These are phyloP conservation scores for Bipolaris victoriae DNA, from an alignment of 2,329 filamentous ascomycete genomes.

Conservation along the genomic window DNA sequence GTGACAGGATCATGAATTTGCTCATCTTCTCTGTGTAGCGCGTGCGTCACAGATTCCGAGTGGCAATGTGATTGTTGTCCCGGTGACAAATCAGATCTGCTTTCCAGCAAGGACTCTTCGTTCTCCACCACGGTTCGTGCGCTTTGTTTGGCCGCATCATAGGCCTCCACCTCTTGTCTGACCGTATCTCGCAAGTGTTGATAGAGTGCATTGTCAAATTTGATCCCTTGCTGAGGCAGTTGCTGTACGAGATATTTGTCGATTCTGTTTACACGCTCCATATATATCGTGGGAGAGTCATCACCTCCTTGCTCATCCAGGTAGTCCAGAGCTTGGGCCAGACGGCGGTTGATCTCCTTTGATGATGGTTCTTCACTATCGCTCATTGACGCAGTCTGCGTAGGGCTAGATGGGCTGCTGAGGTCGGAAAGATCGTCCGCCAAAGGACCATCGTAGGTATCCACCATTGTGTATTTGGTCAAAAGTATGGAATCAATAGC, in stretches of 20 bases:
- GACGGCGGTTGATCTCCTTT: constrained; percentile 24
- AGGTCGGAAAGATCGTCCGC: constrained; percentile 5
- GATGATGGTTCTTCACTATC: constrained; percentile 9
- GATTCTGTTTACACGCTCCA: constrained; percentile 34
- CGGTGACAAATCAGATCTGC: background rate
- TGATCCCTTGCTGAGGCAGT: constrained; percentile 18
- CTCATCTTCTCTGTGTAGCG: constrained; percentile 4
- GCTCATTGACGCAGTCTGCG: constrained; percentile 9
- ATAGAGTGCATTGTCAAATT: constrained; percentile 32
- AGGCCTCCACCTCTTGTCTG: constrained; percentile 24
- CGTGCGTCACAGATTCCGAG: background rate
- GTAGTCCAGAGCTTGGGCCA: constrained; percentile 39
- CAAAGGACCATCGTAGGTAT: background rate
- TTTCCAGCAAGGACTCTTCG: constrained; percentile 9
- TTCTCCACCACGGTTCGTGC: background rate
- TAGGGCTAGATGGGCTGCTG: constrained; percentile 12
- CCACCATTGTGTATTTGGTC: constrained; percentile 13
- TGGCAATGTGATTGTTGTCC: background rate
- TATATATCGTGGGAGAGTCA: constrained; percentile 27
- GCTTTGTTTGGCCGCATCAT: constrained; percentile 16
- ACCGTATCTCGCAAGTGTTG: constrained; percentile 28
- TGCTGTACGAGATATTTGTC: constrained; percentile 31
- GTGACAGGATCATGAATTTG: background rate
- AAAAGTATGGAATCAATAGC: background rate
- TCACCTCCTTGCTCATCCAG: constrained; percentile 28